Percentiles rank a stretch among this genome's conserved stretches.
phyloP scores from a whole-genome alignment of 768 basidiomycete genomes.

The Steccherinum ochraceum region DNA sequence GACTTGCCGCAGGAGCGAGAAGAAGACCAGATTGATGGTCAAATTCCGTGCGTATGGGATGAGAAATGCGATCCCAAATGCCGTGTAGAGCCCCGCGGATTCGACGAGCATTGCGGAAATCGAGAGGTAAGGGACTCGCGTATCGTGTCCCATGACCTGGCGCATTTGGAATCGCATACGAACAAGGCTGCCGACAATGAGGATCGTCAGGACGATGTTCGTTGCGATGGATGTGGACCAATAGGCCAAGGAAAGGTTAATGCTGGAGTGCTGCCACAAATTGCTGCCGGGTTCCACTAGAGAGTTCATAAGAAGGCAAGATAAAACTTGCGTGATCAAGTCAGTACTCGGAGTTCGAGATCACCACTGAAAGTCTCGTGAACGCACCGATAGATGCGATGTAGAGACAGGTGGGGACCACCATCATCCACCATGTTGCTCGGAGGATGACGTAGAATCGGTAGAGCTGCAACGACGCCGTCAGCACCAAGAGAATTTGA shows the following conservation, averaged over 20 bases:
- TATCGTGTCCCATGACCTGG: conserved; percentile 5
- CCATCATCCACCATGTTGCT: neutral
- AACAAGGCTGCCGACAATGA: conserved; percentile 9
- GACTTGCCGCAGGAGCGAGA: conserved; percentile 17
- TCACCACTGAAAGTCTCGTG: neutral
- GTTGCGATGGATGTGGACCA: neutral
- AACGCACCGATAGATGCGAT: neutral
- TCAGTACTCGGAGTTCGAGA: too few relatives aligned
- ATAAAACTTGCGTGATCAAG: neutral
- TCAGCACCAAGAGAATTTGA: too few relatives aligned
- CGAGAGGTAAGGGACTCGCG: neutral
- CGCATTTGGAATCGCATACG: conserved; percentile 19
- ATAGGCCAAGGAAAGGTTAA: neutral
- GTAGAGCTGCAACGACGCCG: too few relatives aligned
- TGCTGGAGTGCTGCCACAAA: neutral
- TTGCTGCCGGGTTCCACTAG: neutral
- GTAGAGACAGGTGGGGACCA: neutral
- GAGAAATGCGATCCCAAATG: conserved; percentile 12
- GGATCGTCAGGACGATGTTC: neutral
- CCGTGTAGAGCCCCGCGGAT: neutral
- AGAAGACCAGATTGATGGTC: conserved; percentile 13
- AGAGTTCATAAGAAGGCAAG: neutral
- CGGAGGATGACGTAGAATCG: neutral
- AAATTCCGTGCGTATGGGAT: conserved; percentile 6
- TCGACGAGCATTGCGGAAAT: neutral